Conservation (phyloP, 345 rosid genomes). For the Euphorbia tirucalli region DNA sequence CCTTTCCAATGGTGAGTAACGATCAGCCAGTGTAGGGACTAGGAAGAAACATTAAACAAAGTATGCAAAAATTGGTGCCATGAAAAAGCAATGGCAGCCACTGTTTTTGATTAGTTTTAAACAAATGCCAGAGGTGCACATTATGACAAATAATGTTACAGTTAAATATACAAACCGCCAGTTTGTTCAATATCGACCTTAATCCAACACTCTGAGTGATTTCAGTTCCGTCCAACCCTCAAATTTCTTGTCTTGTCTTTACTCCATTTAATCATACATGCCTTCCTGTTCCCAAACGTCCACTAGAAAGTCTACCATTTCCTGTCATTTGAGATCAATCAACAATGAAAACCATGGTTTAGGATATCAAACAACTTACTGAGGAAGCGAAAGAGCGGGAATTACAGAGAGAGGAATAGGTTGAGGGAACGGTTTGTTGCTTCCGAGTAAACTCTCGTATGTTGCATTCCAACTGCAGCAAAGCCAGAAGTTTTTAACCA, state of each 20-base stretch:
- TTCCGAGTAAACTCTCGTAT: conserved; percentile 73
- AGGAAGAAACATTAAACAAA: too few relatives aligned
- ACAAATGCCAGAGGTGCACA: conserved; percentile 11
- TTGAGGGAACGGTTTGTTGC: conserved; percentile 76
- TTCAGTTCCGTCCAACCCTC: conserved; percentile 27
- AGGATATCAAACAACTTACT: background rate
- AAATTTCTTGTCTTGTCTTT: conserved; percentile 14
- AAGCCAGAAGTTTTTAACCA: conserved; percentile 40
- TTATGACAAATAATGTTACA: conserved; percentile 17
- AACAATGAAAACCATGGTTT: background rate
- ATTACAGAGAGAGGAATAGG: conserved; percentile 80
- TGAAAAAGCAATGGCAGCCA: conserved; percentile 12
- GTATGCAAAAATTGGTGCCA: conserved; percentile 1
- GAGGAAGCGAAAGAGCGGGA: background rate
- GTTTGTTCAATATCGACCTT: conserved; percentile 8
- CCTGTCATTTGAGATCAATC: conserved; percentile 40
- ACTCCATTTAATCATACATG: conserved; percentile 55
- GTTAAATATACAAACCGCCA: conserved; percentile 12
- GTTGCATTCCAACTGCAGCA: conserved; percentile 72
- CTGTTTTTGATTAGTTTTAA: background rate
- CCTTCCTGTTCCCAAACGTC: conserved; percentile 94
- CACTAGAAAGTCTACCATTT: conserved; percentile 92
- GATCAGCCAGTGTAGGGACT: background rate
- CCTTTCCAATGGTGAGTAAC: too few relatives aligned
- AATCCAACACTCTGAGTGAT: conserved; percentile 5